Conservation (phyloP, 768 basidiomycete species). For the Jaapia argillacea region DNA sequence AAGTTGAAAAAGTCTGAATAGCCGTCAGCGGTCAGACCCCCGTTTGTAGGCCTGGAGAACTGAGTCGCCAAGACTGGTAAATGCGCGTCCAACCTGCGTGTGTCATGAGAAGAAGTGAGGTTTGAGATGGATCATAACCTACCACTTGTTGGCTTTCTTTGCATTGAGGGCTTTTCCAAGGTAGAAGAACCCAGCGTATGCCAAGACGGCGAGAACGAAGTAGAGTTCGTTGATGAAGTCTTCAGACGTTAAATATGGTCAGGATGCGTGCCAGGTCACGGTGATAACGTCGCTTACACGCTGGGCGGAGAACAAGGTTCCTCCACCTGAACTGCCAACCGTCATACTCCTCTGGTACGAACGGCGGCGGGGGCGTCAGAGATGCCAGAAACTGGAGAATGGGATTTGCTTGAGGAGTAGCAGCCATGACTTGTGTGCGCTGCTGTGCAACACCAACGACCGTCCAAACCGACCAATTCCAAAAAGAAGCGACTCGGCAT, state of each 20-base stretch:
- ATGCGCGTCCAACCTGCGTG: constrained; percentile 50
- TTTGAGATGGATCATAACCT: constrained; percentile 14
- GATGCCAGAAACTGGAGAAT: constrained; percentile 11
- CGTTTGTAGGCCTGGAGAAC: constrained; percentile 60
- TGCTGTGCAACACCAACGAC: no score
- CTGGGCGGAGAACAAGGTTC: constrained; percentile 73
- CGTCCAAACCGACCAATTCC: no score
- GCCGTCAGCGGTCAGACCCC: constrained; percentile 55
- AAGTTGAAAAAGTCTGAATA: constrained; percentile 76
- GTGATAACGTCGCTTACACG: constrained; percentile 34
- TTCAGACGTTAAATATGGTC: constrained; percentile 12
- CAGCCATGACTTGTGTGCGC: no score
- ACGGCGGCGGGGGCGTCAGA: constrained; percentile 50
- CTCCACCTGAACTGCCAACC: constrained; percentile 71
- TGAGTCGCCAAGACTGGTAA: constrained; percentile 50
- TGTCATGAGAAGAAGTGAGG: constrained; percentile 3
- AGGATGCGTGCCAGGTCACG: background rate
- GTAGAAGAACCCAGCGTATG: constrained; percentile 48
- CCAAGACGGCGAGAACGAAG: constrained; percentile 39
- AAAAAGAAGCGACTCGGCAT: no score
- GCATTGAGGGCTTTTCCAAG: constrained; percentile 53
- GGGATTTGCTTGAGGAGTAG: no score
- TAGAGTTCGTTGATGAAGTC: constrained; percentile 60
- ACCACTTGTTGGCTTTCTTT: constrained; percentile 57
- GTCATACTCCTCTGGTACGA: constrained; percentile 50